Evolutionary conservation across 768 basidiomycete genomes (phyloP), one percentile per base, ranked within the genome.

Genomic region (Naematelia encephala): DNA sequence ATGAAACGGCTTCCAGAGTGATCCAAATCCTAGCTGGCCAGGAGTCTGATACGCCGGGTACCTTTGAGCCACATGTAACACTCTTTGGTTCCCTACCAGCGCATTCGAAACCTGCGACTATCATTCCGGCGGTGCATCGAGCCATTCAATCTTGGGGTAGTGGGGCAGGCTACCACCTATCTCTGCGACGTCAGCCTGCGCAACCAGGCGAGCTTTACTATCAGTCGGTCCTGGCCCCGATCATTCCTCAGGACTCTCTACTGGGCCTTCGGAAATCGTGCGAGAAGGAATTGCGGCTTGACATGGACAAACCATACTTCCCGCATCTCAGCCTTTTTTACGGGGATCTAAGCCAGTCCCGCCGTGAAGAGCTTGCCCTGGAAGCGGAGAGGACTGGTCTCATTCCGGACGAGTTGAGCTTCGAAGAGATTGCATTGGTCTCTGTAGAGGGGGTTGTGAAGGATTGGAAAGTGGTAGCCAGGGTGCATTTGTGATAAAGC

Each of bases 251-350:
- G 4, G 21, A 30, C 3, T 22, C 30, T 16, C 54, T 72, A 1
- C 25, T 57, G 14, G 51, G 27, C 0, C 52, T 72, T 29, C 51
- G 70, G 42, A 19, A 50, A 48, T 51, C 51, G 39, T 51, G 54
- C 13, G 64, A 62, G 44, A 21, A 43, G 19, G 48, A 22, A 5
- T 26, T 50, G 14, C 19, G 22, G 2, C n/a, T 23, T 16, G n/a
- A 22, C 8, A 46, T 48, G 4, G 56, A 50, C 5, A 51, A 56
- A n/a, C 57, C 53, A 21, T 72, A 64, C 53, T 66, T 66, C 45
- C 64, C 70, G 1, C 70, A 72, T 55, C 43, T 72, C 5, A 66
- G 64, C 27, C 45, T 72, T 19, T 49, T 66, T 5, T 72, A 72
- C 46, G 70, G 70, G 19, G 64, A 66, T 42, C 29, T 67, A 10